Base-by-base conservation (phyloP, 2,329 filamentous ascomycete genomes). In the Xylariales sp. region DNA sequence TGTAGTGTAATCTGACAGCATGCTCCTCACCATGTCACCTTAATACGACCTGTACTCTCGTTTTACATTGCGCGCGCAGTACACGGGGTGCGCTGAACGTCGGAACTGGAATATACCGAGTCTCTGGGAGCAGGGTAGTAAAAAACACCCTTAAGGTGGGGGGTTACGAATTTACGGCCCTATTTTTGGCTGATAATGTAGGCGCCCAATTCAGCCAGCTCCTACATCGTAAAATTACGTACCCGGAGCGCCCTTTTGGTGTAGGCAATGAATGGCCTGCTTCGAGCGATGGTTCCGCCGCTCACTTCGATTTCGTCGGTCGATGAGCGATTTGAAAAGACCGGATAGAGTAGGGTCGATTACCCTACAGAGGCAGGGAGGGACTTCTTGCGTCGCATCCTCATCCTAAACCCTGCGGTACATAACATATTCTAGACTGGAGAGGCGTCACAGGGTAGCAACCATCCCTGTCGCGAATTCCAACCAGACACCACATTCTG, bases 391-490 rank as follows among this genome's bases (percentile, higher is more conserved):
- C 54, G 39, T 45, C 54, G 54, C 30, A 56, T 56, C 28, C 39
- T 45, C 14, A n/a, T 32, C 14, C n/a, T n/a, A 28, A 43, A 56
- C 54, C 54, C 36, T 56, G 54, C 54, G 30, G 32, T n/a, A 34
- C n/a, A 32, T 30, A 56, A 32, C 54, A 45, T 56, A 16, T 30
- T 56, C 12, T 56, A 28, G 18, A 28, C 18, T 55, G 10, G 14
- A 23, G 43, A 48, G 14, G 1, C 6, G 50, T 43, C 58, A 41
- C 58, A 58, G 46, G 46, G 48, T 62, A 57, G 9, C 34, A 36
- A 16, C 6, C 32, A 18, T 39, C 64, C 59, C 43, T 58, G 64
- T 58, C 59, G 41, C 64, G 39, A 58, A 58, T 67, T 49, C 28
- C 53, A 43, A 34, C 41, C 30, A 54, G 39, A n/a, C 54, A 14